Base-by-base conservation (phyloP, 192 early-diverging fungal genomes). In the Coemansia sp. region DNA sequence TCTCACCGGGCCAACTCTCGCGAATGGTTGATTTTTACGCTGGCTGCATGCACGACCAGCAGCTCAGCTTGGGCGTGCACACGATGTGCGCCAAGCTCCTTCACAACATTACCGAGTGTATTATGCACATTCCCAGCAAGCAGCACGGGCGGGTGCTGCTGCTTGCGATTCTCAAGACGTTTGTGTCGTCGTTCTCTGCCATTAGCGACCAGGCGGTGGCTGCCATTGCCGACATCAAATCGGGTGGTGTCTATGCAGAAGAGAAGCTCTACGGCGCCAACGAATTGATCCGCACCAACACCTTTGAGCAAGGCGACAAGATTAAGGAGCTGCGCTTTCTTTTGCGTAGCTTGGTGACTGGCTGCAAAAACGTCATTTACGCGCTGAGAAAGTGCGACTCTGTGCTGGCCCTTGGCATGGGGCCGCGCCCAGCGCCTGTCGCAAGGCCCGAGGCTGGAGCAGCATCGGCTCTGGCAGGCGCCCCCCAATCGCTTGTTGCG, bases 1-100 rank as follows among this genome's bases (percentile, higher is more conserved):
- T 98, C 6, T 89, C 90, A 3, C 86, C 88, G 4, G 62, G 69
- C 6, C 97, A 99, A 74, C 83, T 98, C 18, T 84, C 90, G 1
- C 76, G 83, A 45, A 94, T 92, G 34, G 90, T 99, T 10, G 89
- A 93, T 62, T 93, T 95, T 50, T 98, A 97, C 76, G 90, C 96
- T 2, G 80, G 88, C 18, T 95, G 95, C 79, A 79, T 98, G 62
- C 95, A 98, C 68, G 97, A 99, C 76, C 84, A 87, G 26, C 86
- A 86, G n/a, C 85, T 99, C 40, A 88, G 95, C 28, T 89, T 92
- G 0, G 91, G 89, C 59, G 93, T 98, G 38, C 97, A 98, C 73
- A 97, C 94, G 2, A 95, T 98, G 94, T 96, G 95, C 65, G 90
- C 89, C 60, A 98, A 97, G 69, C 79, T 99, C 24, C 83, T 99